Evolutionary conservation across 2,329 filamentous ascomycete genomes (phyloP), one percentile per base, ranked within the genome.

Genomic region (Trichoderma breve): DNA sequence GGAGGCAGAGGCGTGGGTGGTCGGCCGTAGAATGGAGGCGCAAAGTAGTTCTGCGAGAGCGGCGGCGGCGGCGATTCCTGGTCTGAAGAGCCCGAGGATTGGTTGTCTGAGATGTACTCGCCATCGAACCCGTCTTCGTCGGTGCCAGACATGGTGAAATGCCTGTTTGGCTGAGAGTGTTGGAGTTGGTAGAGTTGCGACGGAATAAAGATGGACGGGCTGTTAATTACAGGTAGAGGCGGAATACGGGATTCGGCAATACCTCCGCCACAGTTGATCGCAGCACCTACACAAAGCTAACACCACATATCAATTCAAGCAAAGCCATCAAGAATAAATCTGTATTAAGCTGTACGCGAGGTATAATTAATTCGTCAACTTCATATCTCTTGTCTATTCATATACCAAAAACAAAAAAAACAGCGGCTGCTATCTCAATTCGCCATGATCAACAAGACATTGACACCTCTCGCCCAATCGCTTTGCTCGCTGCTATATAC

Each of bases 1-100:
- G 95, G 95, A 0, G 96, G 96, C 0, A 98, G 86, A 3, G 96
- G 95, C 2, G 94, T 98, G 0, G 96, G 96, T n/a, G 96, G 96
- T 3, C 95, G 90, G 75, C 97, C 97, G 85, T 99, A 99, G 85
- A 98, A 98, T 18, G 96, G 96, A 30, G 96, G 96, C 64, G 87
- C 87, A 74, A 90, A 89, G 79, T 86, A 86, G 81, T 88, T 87
- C 72, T 86, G 86, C 63, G 84, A 84, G 24, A 84, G 80, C 12
- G 84, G 84, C 18, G 81, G 84, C 12, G 83, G 84, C 4, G 82
- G 82, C 8, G 81, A 80, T 57, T 81, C 80, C 58, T 81, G 79
- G 55, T 77, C 78, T 6, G 78, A 80, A 1, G 80, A 80, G 71
- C 77, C 77, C 2, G 67, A 66, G 2, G 77, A 80, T 28, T 79